These are phyloP conservation scores for Talaromyces piceae DNA, from an alignment of 2,329 filamentous ascomycete genomes.

Conservation along the genomic window DNA sequence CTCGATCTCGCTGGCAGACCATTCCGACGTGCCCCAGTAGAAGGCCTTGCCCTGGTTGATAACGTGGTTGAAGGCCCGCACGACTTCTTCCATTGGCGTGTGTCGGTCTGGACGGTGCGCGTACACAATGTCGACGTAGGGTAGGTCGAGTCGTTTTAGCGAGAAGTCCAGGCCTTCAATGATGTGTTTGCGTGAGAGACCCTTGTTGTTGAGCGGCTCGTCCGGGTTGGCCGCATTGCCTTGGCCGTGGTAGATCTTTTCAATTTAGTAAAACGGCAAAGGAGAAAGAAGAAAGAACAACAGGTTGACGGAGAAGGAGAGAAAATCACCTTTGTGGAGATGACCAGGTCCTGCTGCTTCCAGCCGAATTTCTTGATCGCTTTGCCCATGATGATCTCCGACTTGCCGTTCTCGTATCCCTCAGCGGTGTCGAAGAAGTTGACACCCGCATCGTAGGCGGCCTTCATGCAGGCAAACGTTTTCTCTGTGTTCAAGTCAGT, in stretches of 20 bases:
- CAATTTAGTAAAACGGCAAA: too few relatives aligned
- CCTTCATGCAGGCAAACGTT: conserved; percentile 39
- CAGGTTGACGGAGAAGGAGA: too few relatives aligned
- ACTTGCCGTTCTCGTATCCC: conserved; percentile 46
- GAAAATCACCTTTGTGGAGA: conserved; percentile 45
- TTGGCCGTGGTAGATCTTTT: conserved; percentile 55
- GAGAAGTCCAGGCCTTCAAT: conserved; percentile 57
- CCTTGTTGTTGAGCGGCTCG: conserved; percentile 58
- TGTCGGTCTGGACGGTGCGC: conserved; percentile 61
- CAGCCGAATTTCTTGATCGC: conserved; percentile 52
- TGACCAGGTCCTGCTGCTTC: conserved; percentile 51
- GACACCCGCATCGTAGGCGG: conserved; percentile 50
- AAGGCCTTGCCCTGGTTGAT: conserved; percentile 61
- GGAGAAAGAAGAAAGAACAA: too few relatives aligned
- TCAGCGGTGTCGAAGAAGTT: conserved; percentile 53
- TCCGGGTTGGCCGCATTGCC: conserved; percentile 53
- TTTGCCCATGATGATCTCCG: conserved; percentile 49
- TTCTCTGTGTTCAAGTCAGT: conserved; percentile 16
- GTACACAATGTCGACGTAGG: conserved; percentile 65
- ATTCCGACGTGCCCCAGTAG: conserved; percentile 65
- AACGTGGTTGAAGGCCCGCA: conserved; percentile 63
- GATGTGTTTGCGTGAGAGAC: conserved; percentile 62
- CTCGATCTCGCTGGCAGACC: conserved; percentile 59
- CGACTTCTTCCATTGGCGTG: conserved; percentile 64
- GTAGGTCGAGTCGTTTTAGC: conserved; percentile 53